Evolutionary conservation across 805 yeast genomes (phyloP).

Genomic region (Ogataea nonfermentans): DNA sequence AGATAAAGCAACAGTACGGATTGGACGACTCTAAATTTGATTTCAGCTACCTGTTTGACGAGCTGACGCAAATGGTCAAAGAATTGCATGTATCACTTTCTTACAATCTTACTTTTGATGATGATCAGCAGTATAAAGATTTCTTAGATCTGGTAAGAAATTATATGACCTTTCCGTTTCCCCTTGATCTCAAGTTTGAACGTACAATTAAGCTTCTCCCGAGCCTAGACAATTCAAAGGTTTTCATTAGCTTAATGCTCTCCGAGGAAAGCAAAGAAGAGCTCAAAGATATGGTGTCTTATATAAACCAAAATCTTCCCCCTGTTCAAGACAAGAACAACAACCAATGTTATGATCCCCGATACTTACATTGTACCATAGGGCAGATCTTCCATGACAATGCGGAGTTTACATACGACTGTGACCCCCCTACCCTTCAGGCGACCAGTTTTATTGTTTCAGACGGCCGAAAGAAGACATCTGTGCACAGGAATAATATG

Average conservation of each 20-base stretch:
- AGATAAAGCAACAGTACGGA: not conserved
- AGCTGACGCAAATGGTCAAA: constrained; percentile 14
- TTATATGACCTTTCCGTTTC: not conserved
- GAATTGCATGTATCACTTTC: constrained; percentile 23
- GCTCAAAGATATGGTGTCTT: constrained; percentile 6
- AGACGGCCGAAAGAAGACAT: constrained; percentile 1
- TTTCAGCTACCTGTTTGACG: constrained; percentile 8
- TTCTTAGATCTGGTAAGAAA: constrained; percentile 3
- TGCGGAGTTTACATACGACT: not conserved
- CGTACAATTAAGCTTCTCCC: constrained; percentile 14
- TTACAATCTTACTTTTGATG: constrained; percentile 18
- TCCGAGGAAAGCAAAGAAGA: not conserved
- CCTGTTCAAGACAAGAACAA: not conserved
- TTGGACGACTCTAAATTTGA: constrained; percentile 6
- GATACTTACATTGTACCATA: constrained; percentile 16
- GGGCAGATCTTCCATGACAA: constrained; percentile 8
- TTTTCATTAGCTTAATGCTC: constrained; percentile 19
- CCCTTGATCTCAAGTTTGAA: constrained; percentile 8
- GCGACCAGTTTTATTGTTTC: constrained; percentile 3
- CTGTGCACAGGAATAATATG: too few relatives aligned
- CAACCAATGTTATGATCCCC: constrained; percentile 7
- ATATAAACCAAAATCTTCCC: constrained; percentile 15
- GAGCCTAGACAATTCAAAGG: constrained; percentile 15
- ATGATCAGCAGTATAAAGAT: not conserved
- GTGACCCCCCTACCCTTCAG: not conserved